Conservation (phyloP, 805 yeast genomes). For the Maudiozyma serrabonitensis region DNA sequence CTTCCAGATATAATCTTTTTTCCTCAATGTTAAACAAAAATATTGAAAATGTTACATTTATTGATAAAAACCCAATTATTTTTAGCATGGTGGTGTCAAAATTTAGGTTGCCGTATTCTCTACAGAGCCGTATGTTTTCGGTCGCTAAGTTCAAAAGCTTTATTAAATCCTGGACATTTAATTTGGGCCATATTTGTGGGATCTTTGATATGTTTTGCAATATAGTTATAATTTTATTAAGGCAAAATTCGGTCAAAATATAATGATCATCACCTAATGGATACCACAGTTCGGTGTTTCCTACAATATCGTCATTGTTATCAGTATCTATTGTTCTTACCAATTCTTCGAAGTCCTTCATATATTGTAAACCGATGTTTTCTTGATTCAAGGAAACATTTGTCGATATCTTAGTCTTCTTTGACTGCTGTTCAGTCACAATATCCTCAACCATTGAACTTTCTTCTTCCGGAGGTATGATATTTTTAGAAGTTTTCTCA, state of each 20-base stretch:
- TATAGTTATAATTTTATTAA: conserved; percentile 10
- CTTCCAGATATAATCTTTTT: conserved; percentile 38
- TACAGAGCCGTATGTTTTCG: conserved; percentile 11
- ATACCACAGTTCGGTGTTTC: conserved; percentile 16
- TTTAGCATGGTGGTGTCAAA: conserved; percentile 8
- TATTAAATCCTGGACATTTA: conserved; percentile 7
- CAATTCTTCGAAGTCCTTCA: conserved; percentile 14
- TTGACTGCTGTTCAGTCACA: background rate
- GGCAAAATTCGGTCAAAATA: conserved; percentile 8
- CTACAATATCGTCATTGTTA: background rate
- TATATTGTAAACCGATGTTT: conserved; percentile 14
- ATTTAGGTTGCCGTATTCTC: conserved; percentile 1
- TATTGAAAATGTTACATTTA: conserved; percentile 32
- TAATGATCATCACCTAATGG: conserved; percentile 5
- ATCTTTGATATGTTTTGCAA: conserved; percentile 13
- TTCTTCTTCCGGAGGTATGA: background rate
- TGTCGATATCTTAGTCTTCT: conserved; percentile 12
- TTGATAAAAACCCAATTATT: conserved; percentile 27
- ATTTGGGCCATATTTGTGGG: conserved; percentile 6
- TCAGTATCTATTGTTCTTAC: conserved; percentile 4
- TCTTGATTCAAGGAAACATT: conserved; percentile 17
- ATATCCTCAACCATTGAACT: background rate
- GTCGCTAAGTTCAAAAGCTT: conserved; percentile 14
- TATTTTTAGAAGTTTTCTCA: background rate
- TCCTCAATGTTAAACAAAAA: conserved; percentile 35